Percentiles rank a stretch among this genome's conserved stretches.
Evolutionary conservation across 805 yeast genomes (phyloP).

Genomic region (Yarrowia sp.): DNA sequence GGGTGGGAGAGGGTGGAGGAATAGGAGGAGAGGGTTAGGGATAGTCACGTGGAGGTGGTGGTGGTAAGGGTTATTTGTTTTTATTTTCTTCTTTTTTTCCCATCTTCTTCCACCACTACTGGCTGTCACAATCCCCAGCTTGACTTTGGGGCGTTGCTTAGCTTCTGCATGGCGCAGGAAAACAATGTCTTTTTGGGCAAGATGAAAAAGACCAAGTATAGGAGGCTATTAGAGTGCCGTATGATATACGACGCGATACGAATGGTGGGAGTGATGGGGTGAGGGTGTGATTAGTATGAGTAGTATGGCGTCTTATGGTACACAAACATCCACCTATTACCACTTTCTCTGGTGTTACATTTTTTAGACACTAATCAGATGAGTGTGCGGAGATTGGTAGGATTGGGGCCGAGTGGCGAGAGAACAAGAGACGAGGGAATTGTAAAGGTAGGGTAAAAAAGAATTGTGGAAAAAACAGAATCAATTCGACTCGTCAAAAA

Average conservation of each 20-base stretch:
- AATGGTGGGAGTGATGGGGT: background rate
- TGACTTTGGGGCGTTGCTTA: slow-evolving; percentile 11
- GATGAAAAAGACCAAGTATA: slow-evolving; percentile 6
- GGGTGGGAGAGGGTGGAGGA: background rate
- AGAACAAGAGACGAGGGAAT: too few relatives aligned
- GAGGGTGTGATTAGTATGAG: background rate
- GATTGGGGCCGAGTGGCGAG: background rate
- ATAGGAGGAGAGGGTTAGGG: background rate
- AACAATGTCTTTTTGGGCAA: background rate
- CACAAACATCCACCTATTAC: too few relatives aligned
- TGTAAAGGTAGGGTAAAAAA: too few relatives aligned
- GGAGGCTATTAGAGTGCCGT: background rate
- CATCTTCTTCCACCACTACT: too few relatives aligned
- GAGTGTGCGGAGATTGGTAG: background rate
- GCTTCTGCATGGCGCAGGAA: slow-evolving; percentile 16
- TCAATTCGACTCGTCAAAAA: too few relatives aligned
- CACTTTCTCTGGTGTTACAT: background rate
- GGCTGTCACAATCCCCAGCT: background rate
- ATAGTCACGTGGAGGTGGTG: too few relatives aligned
- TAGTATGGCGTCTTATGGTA: too few relatives aligned
- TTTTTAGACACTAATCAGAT: background rate
- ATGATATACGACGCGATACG: too few relatives aligned
- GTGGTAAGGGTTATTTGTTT: too few relatives aligned
- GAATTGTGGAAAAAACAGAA: too few relatives aligned
- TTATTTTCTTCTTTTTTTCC: too few relatives aligned